Evolutionary conservation across 345 rosid species (phyloP), one percentile per base, ranked within the genome.

Genomic region (Linum tenue): DNA sequence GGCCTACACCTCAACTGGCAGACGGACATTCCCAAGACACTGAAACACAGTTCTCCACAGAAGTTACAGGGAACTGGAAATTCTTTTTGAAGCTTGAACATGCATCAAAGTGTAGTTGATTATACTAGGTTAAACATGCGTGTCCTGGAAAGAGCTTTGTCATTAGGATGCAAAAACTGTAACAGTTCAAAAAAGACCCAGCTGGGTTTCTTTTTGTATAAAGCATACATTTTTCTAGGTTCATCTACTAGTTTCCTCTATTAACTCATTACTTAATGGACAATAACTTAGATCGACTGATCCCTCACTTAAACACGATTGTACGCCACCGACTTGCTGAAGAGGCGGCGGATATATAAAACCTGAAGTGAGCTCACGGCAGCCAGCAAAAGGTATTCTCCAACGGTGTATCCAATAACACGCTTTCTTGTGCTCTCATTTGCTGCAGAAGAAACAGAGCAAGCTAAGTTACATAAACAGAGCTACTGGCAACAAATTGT

Each of bases 341-440:
- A 94, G 76, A 94, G 99, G 69, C 79, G 92, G 31, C 99, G 96
- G 64, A 88, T 84, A 70, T 85, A 90, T 2, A 83, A 56, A 4
- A 87, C 96, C 59, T 94, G 97, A 78, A 94, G 86, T 0, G 80
- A 68, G 69, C 99, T 94, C 3, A 80, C 86, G 62, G 70, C 67
- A 37, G 85, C 95, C 63, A 94, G 79, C 72, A 90, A 63, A 2
- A 88, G 59, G 76, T 90, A 90, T 70, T 94, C 99, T 56, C 80
- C 90, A 39, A 84, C 74, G 8, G 96, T 90, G 88, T 90, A 90
- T 67, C 81, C 86, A 65, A 94, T 77, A 65, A 90, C 95, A 0
- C 97, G 84, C 80, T 73, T 88, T 55, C 91, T 75, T 10, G 97
- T 94, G 82, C 99, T 94, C 80, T 94, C 99, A 62, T 88, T 94